phyloP scores from a whole-genome alignment of 2,329 filamentous ascomycete genomes.

The Colletotrichum destructivum region DNA sequence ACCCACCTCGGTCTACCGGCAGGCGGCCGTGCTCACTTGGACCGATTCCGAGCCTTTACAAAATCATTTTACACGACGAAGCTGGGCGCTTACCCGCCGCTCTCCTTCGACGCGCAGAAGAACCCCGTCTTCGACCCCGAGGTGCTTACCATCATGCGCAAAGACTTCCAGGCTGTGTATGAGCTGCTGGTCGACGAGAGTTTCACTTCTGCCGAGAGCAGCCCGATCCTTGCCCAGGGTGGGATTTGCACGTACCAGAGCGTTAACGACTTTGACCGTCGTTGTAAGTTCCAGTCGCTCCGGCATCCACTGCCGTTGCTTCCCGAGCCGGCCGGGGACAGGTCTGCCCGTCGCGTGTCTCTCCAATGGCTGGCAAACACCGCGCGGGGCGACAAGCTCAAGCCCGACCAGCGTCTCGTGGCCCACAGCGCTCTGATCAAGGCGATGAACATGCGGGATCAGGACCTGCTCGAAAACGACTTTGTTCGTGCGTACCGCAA shows the following conservation, averaged over 20 bases:
- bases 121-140: conserved; percentile 67
- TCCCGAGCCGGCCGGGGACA: conserved; percentile 61
- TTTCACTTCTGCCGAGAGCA: conserved; percentile 64
- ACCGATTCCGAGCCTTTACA: conserved; percentile 80
- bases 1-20: conserved; percentile 75
- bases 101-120: conserved; percentile 56
- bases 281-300: conserved; percentile 73
- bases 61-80: conserved; percentile 76
- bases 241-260: conserved; percentile 81
- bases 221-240: conserved; percentile 70
- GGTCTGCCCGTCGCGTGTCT: conserved; percentile 53
- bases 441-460: conserved; percentile 63
- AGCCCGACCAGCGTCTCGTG: conserved; percentile 63
- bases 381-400: conserved; percentile 56
- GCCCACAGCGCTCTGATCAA: conserved; percentile 67
- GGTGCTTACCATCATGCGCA: conserved; percentile 73
- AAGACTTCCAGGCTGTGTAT: conserved; percentile 81
- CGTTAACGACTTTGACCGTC: conserved; percentile 75
- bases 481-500: conserved; percentile 78
- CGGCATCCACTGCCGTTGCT: conserved; percentile 77
- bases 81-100: conserved; percentile 81
- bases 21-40: conserved; percentile 76
- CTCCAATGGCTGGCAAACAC: conserved; percentile 54
- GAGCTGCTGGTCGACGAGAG: conserved; percentile 77
- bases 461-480: conserved; percentile 59